These are phyloP conservation scores for Lentinus polychrous DNA, from an alignment of 1,284 basidiomycete species.

Conservation along the genomic window DNA sequence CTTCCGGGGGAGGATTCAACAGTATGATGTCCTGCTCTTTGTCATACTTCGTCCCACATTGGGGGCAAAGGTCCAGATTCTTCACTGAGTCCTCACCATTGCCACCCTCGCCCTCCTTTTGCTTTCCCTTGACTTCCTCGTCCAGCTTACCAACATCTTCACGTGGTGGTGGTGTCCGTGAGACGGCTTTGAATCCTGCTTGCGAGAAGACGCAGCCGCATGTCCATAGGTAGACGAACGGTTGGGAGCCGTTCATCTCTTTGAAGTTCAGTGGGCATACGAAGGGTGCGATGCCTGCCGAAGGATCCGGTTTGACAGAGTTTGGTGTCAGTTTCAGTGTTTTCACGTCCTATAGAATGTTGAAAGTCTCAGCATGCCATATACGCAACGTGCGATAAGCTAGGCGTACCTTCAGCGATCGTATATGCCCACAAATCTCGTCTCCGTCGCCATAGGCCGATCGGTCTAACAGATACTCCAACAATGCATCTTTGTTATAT, in stretches of 20 bases:
- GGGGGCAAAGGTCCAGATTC: constrained; percentile 58
- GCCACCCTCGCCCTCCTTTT: constrained; percentile 10
- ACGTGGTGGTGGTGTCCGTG: constrained; percentile 28
- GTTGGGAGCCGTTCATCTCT: constrained; percentile 88
- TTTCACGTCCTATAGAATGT: constrained; percentile 65
- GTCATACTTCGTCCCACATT: constrained; percentile 66
- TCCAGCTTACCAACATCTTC: constrained; percentile 23
- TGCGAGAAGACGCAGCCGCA: constrained; percentile 90
- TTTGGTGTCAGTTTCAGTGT: constrained; percentile 76
- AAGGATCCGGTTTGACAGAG: constrained; percentile 36
- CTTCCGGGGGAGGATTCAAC: constrained; percentile 59
- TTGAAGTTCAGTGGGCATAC: constrained; percentile 86
- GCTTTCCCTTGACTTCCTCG: constrained; percentile 23
- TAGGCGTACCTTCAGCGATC: constrained; percentile 71
- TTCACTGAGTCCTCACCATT: constrained; percentile 17
- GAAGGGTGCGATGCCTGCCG: constrained; percentile 55
- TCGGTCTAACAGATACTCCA: constrained; percentile 82
- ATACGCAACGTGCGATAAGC: too few species aligned
- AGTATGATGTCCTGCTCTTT: constrained; percentile 43
- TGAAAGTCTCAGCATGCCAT: not conserved
- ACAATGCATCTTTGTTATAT: constrained; percentile 89
- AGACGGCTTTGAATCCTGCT: constrained; percentile 63
- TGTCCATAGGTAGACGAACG: constrained; percentile 79
- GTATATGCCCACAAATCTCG: constrained; percentile 81
- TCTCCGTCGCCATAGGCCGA: constrained; percentile 76